Base-by-base conservation (phyloP, 2,329 filamentous ascomycete genomes). In the Exophiala mesophila region DNA sequence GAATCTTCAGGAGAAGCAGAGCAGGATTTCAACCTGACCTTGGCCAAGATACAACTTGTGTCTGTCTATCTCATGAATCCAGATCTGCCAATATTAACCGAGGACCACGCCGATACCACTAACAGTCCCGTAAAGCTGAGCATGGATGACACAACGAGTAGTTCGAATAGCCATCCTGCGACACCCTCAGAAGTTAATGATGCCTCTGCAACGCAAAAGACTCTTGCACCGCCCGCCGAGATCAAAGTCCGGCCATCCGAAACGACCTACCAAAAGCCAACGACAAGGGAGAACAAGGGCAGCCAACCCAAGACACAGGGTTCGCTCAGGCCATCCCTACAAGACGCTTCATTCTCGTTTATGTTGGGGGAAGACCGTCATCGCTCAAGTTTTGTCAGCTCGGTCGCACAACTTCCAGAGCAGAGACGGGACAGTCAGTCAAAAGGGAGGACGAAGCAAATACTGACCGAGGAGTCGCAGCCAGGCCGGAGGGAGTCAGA, bases 281-380 rank as follows among this genome's bases (percentile, higher is more conserved):
- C n/a, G n/a, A n/a, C n/a, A n/a, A n/a, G n/a, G n/a, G n/a, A n/a
- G n/a, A n/a, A n/a, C 12, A 26, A 26, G 12, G 23, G 12, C 7
- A 12, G 6, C 23, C 6, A 26, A 26, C 23, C 23, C 23, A 12
- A 6, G 12, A 26, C 23, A 12, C 12, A 6, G 12, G 12, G 7
- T 7, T 26, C 23, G 12, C 23, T 26, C 7, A 66, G 69, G 29
- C 63, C 67, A 36, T 65, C 68, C 26, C 51, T 73, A 36, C 62
- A 65, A 24, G 62, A 71, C 36, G 66, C 70, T 13, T 67, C 67
- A 17, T 72, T 71, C 43, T 71, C 70, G 9, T 73, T 70, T 66
- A 72, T 73, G 67, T 60, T 73, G 26, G 70, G 68, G 24, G 65
- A 69, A 33, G 61, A 62, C 43, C 60, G 64, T 30, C 63, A 63